phyloP scores from a whole-genome alignment of 768 basidiomycete species.

The Rubroboletus pulcherrimus region DNA sequence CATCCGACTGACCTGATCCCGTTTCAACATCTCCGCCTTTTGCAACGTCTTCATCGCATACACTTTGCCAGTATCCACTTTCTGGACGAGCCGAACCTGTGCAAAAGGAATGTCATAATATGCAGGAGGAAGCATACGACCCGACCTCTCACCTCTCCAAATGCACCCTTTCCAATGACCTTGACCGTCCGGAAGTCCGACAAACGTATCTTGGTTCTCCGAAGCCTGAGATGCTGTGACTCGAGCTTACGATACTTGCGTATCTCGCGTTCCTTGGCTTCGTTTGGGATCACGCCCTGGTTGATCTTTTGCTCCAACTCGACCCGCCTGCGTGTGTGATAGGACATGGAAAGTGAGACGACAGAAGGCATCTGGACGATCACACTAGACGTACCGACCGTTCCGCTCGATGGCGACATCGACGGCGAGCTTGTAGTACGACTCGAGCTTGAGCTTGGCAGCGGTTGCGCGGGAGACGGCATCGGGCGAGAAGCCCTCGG shows the following conservation, averaged over 20 bases:
- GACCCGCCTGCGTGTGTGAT: conserved; percentile 57
- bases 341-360: conserved; percentile 1
- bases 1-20: conserved; percentile 75
- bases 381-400: conserved; percentile 57
- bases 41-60: conserved; percentile 99
- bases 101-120: conserved; percentile 4
- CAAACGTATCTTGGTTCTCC: conserved; percentile 89
- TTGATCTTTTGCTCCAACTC: conserved; percentile 83
- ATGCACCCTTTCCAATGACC: conserved; percentile 98
- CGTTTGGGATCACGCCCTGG: conserved; percentile 67
- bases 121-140: neutral
- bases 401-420: conserved; percentile 96
- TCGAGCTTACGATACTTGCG: conserved; percentile 83
- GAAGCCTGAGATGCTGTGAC: conserved; percentile 84
- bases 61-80: conserved; percentile 94
- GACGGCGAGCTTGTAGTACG: conserved; percentile 97
- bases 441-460: conserved; percentile 94
- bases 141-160: conserved; percentile 81
- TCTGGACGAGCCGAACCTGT: conserved; percentile 93
- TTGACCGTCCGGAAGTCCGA: conserved; percentile 95
- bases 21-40: conserved; percentile 99
- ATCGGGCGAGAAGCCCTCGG: conserved; percentile 76
- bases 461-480: conserved; percentile 87
- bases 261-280: conserved; percentile 87
- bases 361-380: neutral